Conservation (phyloP, 2,329 filamentous ascomycete species). For the Fusarium sp. region DNA sequence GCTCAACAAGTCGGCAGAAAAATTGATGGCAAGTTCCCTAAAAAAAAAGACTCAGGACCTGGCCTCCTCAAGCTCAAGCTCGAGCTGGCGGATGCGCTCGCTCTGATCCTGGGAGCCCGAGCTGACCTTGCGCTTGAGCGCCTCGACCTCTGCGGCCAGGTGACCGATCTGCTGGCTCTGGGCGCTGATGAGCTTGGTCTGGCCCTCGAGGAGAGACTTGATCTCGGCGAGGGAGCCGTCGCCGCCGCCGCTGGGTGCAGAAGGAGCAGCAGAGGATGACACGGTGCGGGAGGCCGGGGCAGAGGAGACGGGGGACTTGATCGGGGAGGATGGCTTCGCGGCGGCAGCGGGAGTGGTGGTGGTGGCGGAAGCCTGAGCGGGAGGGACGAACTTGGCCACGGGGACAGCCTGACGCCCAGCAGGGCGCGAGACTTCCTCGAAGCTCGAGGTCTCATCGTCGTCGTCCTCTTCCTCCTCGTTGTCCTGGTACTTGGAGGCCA, state of each 20-base stretch:
- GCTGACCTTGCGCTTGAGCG: slow-evolving; percentile 81
- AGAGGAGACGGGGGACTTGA: slow-evolving; percentile 49
- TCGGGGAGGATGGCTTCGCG: slow-evolving; percentile 51
- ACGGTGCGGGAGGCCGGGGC: slow-evolving; percentile 43
- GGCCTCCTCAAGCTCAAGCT: slow-evolving; percentile 75
- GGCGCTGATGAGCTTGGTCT: slow-evolving; percentile 81
- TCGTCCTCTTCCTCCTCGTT: slow-evolving; percentile 71
- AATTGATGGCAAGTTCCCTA: not conserved
- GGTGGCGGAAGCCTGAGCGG: slow-evolving; percentile 41
- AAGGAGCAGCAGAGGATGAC: slow-evolving; percentile 45
- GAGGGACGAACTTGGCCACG: slow-evolving; percentile 58
- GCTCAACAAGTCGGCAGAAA: slow-evolving; percentile 3
- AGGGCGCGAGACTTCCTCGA: slow-evolving; percentile 87
- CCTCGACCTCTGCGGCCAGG: slow-evolving; percentile 80
- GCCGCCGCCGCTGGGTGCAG: slow-evolving; percentile 52
- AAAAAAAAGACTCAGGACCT: slow-evolving; percentile 59
- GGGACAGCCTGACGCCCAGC: slow-evolving; percentile 67
- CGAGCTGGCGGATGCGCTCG: slow-evolving; percentile 75
- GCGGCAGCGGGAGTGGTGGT: slow-evolving; percentile 36
- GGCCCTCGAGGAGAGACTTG: slow-evolving; percentile 80
- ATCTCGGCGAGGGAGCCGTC: slow-evolving; percentile 80
- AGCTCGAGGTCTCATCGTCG: slow-evolving; percentile 79
- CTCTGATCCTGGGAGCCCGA: slow-evolving; percentile 69
- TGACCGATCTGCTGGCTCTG: slow-evolving; percentile 81
- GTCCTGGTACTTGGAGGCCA: slow-evolving; percentile 90